Percentiles rank a stretch among this genome's conserved stretches.
Conservation (phyloP, 352 stramenopile genomes). For the Albugo candida region DNA sequence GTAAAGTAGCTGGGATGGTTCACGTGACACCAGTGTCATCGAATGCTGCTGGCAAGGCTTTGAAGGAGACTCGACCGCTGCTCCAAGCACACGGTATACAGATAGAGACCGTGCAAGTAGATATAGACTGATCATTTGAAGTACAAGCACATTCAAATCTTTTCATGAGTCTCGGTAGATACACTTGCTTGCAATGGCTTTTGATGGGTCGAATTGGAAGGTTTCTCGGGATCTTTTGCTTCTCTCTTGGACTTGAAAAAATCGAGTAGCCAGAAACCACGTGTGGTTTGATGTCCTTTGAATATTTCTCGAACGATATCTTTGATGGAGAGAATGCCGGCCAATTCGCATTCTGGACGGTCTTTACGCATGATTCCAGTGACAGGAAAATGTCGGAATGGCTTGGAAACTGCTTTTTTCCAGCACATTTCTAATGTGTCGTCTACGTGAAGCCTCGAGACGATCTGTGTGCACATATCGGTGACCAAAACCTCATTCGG, state of each 20-base stretch:
- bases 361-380: slow-evolving; percentile 52
- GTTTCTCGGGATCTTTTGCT: slow-evolving; percentile 16
- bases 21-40: slow-evolving; percentile 1
- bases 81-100: slow-evolving; percentile 2
- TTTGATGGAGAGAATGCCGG: slow-evolving; percentile 67
- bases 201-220: neutral
- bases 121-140: neutral
- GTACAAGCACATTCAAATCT: neutral
- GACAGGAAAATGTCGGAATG: slow-evolving; percentile 71
- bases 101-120: neutral
- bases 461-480: slow-evolving; percentile 38
- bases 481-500: slow-evolving; percentile 25
- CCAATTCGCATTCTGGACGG: slow-evolving; percentile 52
- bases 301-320: slow-evolving; percentile 75
- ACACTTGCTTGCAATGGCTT: slow-evolving; percentile 1
- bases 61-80: slow-evolving; percentile 5
- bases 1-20: too few species aligned
- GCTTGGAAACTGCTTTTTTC: slow-evolving; percentile 33
- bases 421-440: slow-evolving; percentile 66
- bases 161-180: neutral
- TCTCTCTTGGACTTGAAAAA: slow-evolving; percentile 72
- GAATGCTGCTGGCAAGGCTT: slow-evolving; percentile 7
- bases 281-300: slow-evolving; percentile 46
- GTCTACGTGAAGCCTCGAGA: slow-evolving; percentile 45
- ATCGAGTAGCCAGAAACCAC: slow-evolving; percentile 63